These are phyloP conservation scores for Dactylorhiza incarnata DNA, from an alignment of 106 monocot species.

Conservation along the genomic window DNA sequence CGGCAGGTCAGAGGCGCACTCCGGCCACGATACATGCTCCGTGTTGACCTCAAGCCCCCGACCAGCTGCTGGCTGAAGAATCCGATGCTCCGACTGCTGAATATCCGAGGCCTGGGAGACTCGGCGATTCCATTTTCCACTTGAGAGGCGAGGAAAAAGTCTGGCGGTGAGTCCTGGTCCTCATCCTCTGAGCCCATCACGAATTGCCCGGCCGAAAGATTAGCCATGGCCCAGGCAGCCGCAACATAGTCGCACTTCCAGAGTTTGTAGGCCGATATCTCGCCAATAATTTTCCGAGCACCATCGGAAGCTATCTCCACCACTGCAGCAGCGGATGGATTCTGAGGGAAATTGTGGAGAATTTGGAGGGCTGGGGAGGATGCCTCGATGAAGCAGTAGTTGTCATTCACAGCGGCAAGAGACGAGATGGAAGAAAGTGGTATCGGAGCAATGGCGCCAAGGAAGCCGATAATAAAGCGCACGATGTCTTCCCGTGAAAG, in stretches of 20 bases:
- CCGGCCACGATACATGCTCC: slow-evolving; percentile 79
- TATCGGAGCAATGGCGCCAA: slow-evolving; percentile 83
- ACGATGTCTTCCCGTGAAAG: slow-evolving; percentile 82
- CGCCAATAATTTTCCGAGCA: slow-evolving; percentile 68
- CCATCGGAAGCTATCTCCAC: slow-evolving; percentile 56
- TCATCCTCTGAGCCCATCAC: slow-evolving; percentile 76
- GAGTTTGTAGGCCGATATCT: slow-evolving; percentile 84
- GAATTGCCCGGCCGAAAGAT: slow-evolving; percentile 81
- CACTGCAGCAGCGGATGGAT: slow-evolving; percentile 65
- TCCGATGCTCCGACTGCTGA: slow-evolving; percentile 88
- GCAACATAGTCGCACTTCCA: slow-evolving; percentile 81
- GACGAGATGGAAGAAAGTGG: slow-evolving; percentile 66
- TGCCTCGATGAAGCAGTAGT: slow-evolving; percentile 44
- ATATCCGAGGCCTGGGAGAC: slow-evolving; percentile 45
- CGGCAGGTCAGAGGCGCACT: slow-evolving; percentile 70
- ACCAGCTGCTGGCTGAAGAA: slow-evolving; percentile 39
- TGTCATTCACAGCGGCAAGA: slow-evolving; percentile 41
- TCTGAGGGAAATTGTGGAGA: slow-evolving; percentile 32
- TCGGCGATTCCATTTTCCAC: slow-evolving; percentile 19
- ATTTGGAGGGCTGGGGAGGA: slow-evolving; percentile 56
- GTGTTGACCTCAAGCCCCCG: slow-evolving; percentile 16
- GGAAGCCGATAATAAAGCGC: slow-evolving; percentile 80
- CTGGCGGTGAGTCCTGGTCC: slow-evolving; percentile 12
- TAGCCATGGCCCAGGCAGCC: slow-evolving; percentile 76
- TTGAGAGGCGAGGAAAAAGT: slow-evolving; percentile 14